phyloP scores from a whole-genome alignment of 1,139 yeast genomes.

The Pichia sp. region DNA sequence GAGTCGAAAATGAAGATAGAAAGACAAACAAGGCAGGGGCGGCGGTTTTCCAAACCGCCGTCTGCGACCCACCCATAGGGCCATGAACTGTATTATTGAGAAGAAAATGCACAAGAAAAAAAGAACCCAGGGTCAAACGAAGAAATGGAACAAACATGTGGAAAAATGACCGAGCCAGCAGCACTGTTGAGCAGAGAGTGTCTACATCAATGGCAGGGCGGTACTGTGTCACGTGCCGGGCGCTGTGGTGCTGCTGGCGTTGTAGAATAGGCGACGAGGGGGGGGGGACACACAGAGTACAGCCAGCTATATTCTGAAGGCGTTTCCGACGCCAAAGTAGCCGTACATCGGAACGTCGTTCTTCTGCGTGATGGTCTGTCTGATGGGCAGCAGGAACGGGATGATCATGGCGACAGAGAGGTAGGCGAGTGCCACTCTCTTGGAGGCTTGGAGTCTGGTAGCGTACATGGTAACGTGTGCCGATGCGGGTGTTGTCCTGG shows the following conservation, averaged over 20 bases:
- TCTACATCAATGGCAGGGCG: no score
- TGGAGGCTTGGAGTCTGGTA: conserved; percentile 13
- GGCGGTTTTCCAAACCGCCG: not conserved
- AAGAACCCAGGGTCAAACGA: not conserved
- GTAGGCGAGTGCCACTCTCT: conserved; percentile 27
- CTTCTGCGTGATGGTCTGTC: conserved; percentile 25
- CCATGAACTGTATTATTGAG: not conserved
- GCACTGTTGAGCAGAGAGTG: not conserved
- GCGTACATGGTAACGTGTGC: not conserved
- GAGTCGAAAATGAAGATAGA: not conserved
- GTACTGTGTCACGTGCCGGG: no score
- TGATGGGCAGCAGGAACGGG: conserved; percentile 32
- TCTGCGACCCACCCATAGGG: not conserved
- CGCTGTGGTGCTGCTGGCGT: no score
- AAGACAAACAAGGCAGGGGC: not conserved
- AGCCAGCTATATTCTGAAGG: conserved; percentile 28
- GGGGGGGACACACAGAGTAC: not conserved
- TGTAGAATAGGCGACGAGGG: no score
- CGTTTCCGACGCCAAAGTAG: conserved; percentile 29
- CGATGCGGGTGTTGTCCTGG: no score
- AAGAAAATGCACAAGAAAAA: not conserved
- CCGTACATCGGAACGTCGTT: conserved; percentile 22
- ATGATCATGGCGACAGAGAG: conserved; percentile 30
- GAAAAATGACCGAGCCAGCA: not conserved
- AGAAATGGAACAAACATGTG: no score